phyloP scores from a whole-genome alignment of 495 filamentous ascomycete species.

The Clavariopsis aquatica region DNA sequence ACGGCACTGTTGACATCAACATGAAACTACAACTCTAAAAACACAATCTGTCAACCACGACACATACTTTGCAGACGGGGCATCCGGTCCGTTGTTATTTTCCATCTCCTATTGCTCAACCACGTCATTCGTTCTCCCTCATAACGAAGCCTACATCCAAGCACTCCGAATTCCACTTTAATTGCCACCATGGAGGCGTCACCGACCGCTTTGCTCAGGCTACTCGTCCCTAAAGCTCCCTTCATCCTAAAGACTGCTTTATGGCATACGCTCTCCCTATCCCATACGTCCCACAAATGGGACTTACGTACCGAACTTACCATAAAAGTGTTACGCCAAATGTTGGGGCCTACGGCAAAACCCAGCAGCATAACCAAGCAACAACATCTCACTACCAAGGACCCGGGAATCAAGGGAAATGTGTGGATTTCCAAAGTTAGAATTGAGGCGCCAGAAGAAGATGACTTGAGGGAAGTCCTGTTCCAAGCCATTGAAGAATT shows the following conservation, averaged over 20 bases:
- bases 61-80: too few species aligned
- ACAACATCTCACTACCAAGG: slow-evolving; percentile 63
- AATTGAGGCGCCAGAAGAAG: slow-evolving; percentile 57
- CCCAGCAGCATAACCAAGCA: slow-evolving; percentile 56
- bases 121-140: too few species aligned
- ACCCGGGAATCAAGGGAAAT: slow-evolving; percentile 70
- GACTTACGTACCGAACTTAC: slow-evolving; percentile 76
- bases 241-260: slow-evolving; percentile 67
- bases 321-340: slow-evolving; percentile 67
- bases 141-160: too few species aligned
- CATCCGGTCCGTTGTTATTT: neutral
- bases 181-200: slow-evolving; percentile 32
- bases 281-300: slow-evolving; percentile 69
- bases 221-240: slow-evolving; percentile 53
- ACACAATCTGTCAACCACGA: neutral
- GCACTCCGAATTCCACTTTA: neutral
- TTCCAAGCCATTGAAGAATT: slow-evolving; percentile 65
- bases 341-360: slow-evolving; percentile 51
- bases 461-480: slow-evolving; percentile 60
- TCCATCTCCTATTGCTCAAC: neutral
- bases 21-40: neutral
- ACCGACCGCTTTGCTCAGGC: slow-evolving; percentile 32
- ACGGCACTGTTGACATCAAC: neutral
- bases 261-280: slow-evolving; percentile 64
- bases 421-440: slow-evolving; percentile 77